Evolutionary conservation across 177 flowering plant species (phyloP), one percentile per base, ranked within the genome.

Genomic region (Vitis hybrid): DNA sequence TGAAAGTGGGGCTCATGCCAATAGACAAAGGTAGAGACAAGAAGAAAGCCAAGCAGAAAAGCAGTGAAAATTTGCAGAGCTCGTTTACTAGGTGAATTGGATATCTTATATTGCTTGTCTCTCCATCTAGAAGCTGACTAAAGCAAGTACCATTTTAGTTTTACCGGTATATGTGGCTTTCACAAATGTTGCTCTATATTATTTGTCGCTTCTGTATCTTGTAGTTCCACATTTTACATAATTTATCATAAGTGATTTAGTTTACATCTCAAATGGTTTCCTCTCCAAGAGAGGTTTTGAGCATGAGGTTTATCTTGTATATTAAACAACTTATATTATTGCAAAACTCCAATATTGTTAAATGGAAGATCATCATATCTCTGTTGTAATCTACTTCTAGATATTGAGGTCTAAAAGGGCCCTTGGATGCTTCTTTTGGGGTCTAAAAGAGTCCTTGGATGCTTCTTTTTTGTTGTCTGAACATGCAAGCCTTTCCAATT

Each of bases 11-110:
- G 12, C 57, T 21, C 48, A 40, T 1, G 60, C 68, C 60, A 52
- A 46, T 62, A 57, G 52, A 56, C 51, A 65, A 57, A 71, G 66
- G 61, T 32, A 13, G 55, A 4, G 46, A 61, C 71, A 35, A 9
- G 51, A 69, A 64, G 58, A 66, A 24, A 3, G 11, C 18, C 57
- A 64, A 51, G 69, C 69, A 62, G 24, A 65, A 56, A 62, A 69
- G 32, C 46, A 30, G 56, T 60, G 30, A 62, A 35, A 13, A 13
- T 56, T 57, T 27, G 19, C 52, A 56, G 49, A 27, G 48, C 35
- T 58, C 15, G 3, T 52, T 27, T 40, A 46, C 9, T 27, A 52
- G 68, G 68, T n/a, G 58, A 52, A 54, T 62, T 48, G 24, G 21
- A 40, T 52, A 19, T 13, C 35, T 68, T 19, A 18, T 40, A 48